Evolutionary conservation across 2,329 filamentous ascomycete genomes (phyloP).

Genomic region (Aspergillus hiratsukae): DNA sequence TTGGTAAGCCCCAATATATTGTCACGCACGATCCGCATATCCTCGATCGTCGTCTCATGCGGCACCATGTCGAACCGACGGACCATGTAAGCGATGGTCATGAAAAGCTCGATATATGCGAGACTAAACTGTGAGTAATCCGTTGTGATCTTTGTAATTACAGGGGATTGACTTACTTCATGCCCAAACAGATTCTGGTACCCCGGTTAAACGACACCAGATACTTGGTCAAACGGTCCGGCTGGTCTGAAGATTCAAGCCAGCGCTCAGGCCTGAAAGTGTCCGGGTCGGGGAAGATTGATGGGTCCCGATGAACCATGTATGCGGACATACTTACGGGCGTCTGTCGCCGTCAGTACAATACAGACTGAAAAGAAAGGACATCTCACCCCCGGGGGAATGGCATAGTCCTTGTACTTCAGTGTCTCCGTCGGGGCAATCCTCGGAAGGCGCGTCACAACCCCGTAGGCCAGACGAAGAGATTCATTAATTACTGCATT

Average conservation of each 20-base stretch:
- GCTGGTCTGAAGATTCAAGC: conserved; percentile 21
- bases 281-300: conserved; percentile 26
- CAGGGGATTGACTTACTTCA: conserved; percentile 23
- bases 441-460: conserved; percentile 6
- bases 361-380: background rate
- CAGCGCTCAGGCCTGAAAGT: conserved; percentile 32
- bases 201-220: conserved; percentile 35
- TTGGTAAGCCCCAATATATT: too few species aligned
- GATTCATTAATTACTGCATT: conserved; percentile 9
- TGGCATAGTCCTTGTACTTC: conserved; percentile 11
- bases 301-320: conserved; percentile 25
- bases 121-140: too few species aligned
- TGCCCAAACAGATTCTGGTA: conserved; percentile 41
- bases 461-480: conserved; percentile 4
- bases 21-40: too few species aligned
- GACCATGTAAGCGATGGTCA: too few species aligned
- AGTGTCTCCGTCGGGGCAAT: conserved; percentile 5
- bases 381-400: conserved; percentile 19
- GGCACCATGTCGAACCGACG: too few species aligned
- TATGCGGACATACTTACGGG: conserved; percentile 33
- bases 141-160: too few species aligned
- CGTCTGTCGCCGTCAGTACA: conserved; percentile 6
- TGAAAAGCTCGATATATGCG: too few species aligned
- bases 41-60: too few species aligned
- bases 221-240: conserved; percentile 26